Evolutionary conservation across 2,329 filamentous ascomycete genomes (phyloP), one percentile per base, ranked within the genome.

Genomic region (Talaromyces rugulosus): DNA sequence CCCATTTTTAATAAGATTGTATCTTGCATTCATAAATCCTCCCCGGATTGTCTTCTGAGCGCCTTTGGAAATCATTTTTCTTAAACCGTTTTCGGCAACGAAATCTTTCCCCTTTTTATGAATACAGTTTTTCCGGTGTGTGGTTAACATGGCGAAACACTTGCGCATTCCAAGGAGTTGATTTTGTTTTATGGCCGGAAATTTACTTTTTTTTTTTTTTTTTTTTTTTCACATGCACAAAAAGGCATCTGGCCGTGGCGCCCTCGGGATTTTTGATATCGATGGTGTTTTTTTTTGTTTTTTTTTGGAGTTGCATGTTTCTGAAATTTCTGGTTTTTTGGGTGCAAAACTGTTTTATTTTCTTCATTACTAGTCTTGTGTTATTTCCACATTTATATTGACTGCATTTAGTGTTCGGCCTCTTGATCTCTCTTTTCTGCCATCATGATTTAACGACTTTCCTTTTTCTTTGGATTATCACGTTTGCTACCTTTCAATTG

Each of bases 1-100:
- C 50, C 50, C 50, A 53, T 53, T 53, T 42, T 53, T 53, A 53
- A 53, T 53, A 53, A 53, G 11, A 31, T 53, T 53, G 50, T 53
- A 53, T 53, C 50, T 53, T 53, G 50, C 50, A 53, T 53, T 47
- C 44, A 47, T 47, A n/a, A 47, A n/a, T 18, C 44, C 23, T 47
- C 42, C 42, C 44, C n/a, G 44, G 44, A 27, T 27, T 47, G 44
- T 14, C 23, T 27, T 27, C 18, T 18, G 44, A 47, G 23, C 44
- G 44, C 44, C 7, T 47, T 23, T 47, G 44, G 18, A 47, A 47
- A 47, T 47, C 18, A 5, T 8, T 47, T 47, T 47, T 23, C 23
- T n/a, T 42, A 47, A 47, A 47, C 44, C 44, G 44, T 18, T 47
- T 47, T 47, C 44, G 44, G 44, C 44, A 47, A 47, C 44, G 44